These are phyloP conservation scores for Stygiomarasmius scandens DNA, from an alignment of 1,284 basidiomycete species.

Conservation along the genomic window DNA sequence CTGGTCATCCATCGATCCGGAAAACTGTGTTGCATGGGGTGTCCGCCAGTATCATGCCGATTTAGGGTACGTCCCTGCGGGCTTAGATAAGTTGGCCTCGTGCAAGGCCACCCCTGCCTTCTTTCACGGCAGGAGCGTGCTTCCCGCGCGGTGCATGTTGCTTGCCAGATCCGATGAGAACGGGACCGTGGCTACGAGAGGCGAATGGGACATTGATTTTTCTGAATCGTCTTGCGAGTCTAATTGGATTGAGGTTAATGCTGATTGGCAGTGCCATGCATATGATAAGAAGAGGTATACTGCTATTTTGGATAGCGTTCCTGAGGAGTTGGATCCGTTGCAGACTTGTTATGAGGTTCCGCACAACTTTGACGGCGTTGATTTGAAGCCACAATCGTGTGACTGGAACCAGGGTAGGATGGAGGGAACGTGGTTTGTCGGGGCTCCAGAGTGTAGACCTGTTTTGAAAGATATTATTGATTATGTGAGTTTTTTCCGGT, in stretches of 20 bases:
- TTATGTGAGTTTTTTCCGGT: too few relatives aligned
- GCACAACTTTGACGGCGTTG: too few relatives aligned
- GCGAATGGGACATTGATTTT: background rate
- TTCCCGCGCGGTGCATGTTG: background rate
- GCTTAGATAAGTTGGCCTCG: background rate
- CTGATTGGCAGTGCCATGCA: background rate
- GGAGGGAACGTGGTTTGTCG: too few relatives aligned
- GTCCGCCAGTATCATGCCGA: background rate
- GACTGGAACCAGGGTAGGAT: too few relatives aligned
- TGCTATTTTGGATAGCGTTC: background rate
- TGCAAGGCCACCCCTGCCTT: background rate
- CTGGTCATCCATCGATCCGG: background rate
- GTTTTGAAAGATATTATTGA: too few relatives aligned
- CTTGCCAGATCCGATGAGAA: background rate
- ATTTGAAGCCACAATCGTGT: too few relatives aligned
- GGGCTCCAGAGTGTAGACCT: too few relatives aligned
- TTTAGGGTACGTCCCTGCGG: background rate
- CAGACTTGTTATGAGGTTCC: conserved; percentile 3
- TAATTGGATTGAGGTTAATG: background rate
- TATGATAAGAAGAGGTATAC: background rate
- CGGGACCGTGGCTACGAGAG: background rate
- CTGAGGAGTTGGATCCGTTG: background rate
- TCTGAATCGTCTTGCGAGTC: background rate
- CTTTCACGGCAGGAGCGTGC: background rate
- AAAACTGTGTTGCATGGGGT: background rate